These are phyloP conservation scores for Tetrastigma voinierianum DNA, from an alignment of 164 flowering plant species.

Conservation along the genomic window DNA sequence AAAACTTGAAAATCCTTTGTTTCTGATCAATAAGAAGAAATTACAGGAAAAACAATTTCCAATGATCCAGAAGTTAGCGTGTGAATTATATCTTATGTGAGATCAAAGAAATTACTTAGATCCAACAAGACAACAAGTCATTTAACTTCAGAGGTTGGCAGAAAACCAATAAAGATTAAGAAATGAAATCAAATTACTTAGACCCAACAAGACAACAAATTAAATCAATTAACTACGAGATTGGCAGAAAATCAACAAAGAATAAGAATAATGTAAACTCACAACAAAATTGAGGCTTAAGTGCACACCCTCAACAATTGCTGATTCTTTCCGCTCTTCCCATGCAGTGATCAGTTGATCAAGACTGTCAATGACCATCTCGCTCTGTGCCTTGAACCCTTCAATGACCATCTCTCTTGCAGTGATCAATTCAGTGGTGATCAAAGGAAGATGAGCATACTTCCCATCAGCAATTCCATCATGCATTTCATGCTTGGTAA, in stretches of 20 bases:
- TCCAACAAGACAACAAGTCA: too few species aligned
- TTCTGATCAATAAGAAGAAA: too few species aligned
- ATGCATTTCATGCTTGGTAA: constrained; percentile 35
- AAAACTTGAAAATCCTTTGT: too few species aligned
- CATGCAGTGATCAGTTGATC: constrained; percentile 86
- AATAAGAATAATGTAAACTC: constrained; percentile 13
- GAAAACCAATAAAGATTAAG: not conserved
- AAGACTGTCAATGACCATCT: constrained; percentile 95
- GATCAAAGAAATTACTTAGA: too few species aligned
- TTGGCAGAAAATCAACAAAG: too few species aligned
- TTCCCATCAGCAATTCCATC: constrained; percentile 32
- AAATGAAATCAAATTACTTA: not conserved
- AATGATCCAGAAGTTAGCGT: too few species aligned
- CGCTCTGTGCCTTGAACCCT: constrained; percentile 93
- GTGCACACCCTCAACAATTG: constrained; percentile 92
- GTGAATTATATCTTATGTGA: too few species aligned
- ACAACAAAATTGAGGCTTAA: constrained; percentile 93
- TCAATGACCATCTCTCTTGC: constrained; percentile 81
- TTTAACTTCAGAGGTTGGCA: not conserved
- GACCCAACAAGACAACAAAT: too few species aligned
- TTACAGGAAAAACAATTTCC: too few species aligned
- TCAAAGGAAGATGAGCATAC: constrained; percentile 22
- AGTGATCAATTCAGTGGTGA: constrained; percentile 44
- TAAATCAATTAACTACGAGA: too few species aligned
- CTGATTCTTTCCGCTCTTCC: constrained; percentile 93